Base-by-base conservation (phyloP, 1,284 basidiomycete species). In the Cryptococcus wingfieldii region DNA sequence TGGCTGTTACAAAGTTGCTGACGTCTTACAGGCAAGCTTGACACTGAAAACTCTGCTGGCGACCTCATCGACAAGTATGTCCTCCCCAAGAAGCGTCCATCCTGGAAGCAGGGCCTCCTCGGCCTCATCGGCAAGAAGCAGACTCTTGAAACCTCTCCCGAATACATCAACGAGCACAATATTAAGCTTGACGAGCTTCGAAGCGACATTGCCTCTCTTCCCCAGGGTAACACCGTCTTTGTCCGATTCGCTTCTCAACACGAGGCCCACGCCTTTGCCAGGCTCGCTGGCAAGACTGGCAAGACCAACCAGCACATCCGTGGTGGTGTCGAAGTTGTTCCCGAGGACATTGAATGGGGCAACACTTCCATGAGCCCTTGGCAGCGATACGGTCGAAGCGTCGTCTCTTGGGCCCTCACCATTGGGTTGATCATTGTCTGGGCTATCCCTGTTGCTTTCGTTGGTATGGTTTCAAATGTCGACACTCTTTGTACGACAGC, bases 321-420 rank as follows among this genome's bases (percentile, higher is more conserved):
- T 77, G 87, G 93, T 61, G 87, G 63, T 34, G 67, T 77, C 53
- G 75, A 77, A 60, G 84, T 94, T 45, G 81, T 85, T 1, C 89
- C 90, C 0, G 82, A 84, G 46, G 94, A 97, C 74, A 85, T 98
- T 44, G 86, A 96, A 59, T 98, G 94, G 93, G 78, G 81, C 27
- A 97, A 95, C 75, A 67, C 67, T 28, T 72, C 71, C 61, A 79
- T 83, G 70, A 80, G 79, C 69, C 78, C 80, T 1, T 78, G 79
- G 59, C 78, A 81, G 64, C 77, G 79, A 51, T 78, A 79, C 60
- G 65, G 78, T 38, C 77, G 82, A 25, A 78, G 72, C 23, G 63
- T 75, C 44, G 67, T 79, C 50, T 79, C 79, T 9, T 82, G 80
- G 81, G 71, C 74, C 2, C 68, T 80, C 19, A 83, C 82, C 14